A percentile compares a stretch with the other conserved stretches of the same genome.
phyloP scores from a whole-genome alignment of 306 rosid species.

The Senna tora region DNA sequence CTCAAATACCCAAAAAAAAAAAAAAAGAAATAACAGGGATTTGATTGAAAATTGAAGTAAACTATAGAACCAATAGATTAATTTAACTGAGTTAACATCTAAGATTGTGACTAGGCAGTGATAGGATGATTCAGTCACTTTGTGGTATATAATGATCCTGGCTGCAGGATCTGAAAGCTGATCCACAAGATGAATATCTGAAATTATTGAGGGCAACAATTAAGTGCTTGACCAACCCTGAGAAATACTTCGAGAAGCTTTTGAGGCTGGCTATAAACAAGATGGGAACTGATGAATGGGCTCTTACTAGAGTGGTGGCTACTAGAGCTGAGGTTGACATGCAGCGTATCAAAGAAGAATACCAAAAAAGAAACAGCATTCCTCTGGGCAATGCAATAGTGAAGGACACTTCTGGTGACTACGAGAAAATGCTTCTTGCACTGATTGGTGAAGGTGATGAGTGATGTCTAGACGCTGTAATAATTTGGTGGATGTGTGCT shows the following conservation, averaged over 20 bases:
- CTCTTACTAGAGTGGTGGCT: slow-evolving; percentile 77
- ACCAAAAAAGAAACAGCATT: slow-evolving; percentile 73
- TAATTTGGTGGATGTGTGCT: neutral
- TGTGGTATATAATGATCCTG: slow-evolving; percentile 11
- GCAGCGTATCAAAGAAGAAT: slow-evolving; percentile 75
- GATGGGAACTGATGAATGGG: slow-evolving; percentile 84
- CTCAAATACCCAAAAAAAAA: too few relatives aligned
- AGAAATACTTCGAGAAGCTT: slow-evolving; percentile 71
- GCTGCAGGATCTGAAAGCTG: slow-evolving; percentile 79
- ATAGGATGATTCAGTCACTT: neutral
- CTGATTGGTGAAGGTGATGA: slow-evolving; percentile 61
- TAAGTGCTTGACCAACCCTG: slow-evolving; percentile 71
- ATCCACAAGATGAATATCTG: slow-evolving; percentile 67
- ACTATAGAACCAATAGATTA: too few relatives aligned
- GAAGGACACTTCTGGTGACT: slow-evolving; percentile 79
- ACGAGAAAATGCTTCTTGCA: slow-evolving; percentile 69
- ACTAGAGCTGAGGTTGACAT: slow-evolving; percentile 88
- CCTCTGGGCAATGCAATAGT: slow-evolving; percentile 67
- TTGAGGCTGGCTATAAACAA: slow-evolving; percentile 68
- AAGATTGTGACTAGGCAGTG: neutral
- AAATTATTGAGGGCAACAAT: slow-evolving; percentile 65
- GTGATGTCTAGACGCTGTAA: slow-evolving; percentile 30
- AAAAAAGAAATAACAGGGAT: too few relatives aligned
- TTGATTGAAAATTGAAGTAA: too few relatives aligned
- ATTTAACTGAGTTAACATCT: too few relatives aligned